Percentiles rank a stretch among this genome's conserved stretches.
Evolutionary conservation across 768 basidiomycete species (phyloP).

Genomic region (Calocera cornea): DNA sequence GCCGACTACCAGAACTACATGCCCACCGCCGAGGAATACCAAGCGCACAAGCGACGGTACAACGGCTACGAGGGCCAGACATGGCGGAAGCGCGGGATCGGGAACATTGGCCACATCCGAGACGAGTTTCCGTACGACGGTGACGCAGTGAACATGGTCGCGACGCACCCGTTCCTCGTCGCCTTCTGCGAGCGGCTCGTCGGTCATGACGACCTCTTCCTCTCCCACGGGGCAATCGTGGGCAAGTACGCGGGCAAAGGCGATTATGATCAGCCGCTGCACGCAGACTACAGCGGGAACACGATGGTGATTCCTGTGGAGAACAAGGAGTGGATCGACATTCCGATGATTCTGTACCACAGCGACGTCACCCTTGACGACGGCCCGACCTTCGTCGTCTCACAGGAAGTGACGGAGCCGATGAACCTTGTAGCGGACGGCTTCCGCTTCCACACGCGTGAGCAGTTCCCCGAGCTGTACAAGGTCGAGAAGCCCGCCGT

Average conservation of each 20-base stretch:
- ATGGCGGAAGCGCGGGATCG: too few species aligned
- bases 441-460: not conserved
- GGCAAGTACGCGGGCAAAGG: conserved; percentile 8
- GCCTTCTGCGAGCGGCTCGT: conserved; percentile 8
- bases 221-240: not conserved
- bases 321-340: conserved; percentile 6
- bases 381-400: conserved; percentile 4
- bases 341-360: not conserved
- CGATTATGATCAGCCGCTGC: conserved; percentile 4
- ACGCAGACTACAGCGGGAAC: conserved; percentile 6
- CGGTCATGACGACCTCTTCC: conserved; percentile 1
- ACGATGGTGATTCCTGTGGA: not conserved
- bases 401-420: not conserved
- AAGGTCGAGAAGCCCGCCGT: not conserved
- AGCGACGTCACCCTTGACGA: not conserved
- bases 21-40: conserved; percentile 1
- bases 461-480: conserved; percentile 6
- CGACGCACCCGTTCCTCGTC: conserved; percentile 5
- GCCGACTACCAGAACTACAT: not conserved
- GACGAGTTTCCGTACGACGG: conserved; percentile 8
- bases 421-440: not conserved
- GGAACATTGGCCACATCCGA: not conserved
- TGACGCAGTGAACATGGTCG: conserved; percentile 2
- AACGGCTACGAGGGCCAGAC: too few species aligned
- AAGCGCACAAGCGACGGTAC: not conserved